A percentile compares a stretch with the other conserved stretches of the same genome.
These are phyloP conservation scores for Coffea humblotiana DNA, from an alignment of 305 asterid species.

Conservation along the genomic window DNA sequence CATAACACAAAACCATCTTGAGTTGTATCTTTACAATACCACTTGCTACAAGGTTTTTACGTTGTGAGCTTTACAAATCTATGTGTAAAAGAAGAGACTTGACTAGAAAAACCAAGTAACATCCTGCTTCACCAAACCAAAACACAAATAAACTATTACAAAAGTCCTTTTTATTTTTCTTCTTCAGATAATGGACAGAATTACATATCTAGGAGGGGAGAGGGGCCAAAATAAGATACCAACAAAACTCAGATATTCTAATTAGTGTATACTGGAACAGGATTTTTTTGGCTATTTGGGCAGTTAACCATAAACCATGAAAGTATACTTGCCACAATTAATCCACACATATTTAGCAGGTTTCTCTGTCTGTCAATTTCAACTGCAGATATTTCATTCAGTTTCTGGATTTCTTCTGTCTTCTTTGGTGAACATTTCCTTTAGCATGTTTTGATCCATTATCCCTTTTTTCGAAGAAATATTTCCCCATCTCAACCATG, in stretches of 20 bases:
- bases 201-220: not conserved
- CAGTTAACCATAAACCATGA: not conserved
- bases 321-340: not conserved
- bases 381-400: not conserved
- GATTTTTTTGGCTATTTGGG: not conserved
- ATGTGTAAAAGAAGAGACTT: not conserved
- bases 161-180: not conserved
- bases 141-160: not conserved
- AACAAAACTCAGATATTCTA: not conserved
- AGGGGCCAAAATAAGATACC: not conserved
- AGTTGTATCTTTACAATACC: constrained; percentile 2
- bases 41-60: not conserved
- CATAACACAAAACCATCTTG: not conserved
- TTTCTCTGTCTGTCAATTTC: not conserved
- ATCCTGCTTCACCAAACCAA: not conserved
- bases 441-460: not conserved
- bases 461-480: not conserved
- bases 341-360: not conserved
- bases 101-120: not conserved
- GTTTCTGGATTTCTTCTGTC: not conserved
- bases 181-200: not conserved
- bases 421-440: not conserved
- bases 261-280: not conserved
- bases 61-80: not conserved
- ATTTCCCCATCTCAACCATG: not conserved